These are phyloP conservation scores for Phialophora chinensis DNA, from an alignment of 2,329 filamentous ascomycete genomes.

Conservation along the genomic window DNA sequence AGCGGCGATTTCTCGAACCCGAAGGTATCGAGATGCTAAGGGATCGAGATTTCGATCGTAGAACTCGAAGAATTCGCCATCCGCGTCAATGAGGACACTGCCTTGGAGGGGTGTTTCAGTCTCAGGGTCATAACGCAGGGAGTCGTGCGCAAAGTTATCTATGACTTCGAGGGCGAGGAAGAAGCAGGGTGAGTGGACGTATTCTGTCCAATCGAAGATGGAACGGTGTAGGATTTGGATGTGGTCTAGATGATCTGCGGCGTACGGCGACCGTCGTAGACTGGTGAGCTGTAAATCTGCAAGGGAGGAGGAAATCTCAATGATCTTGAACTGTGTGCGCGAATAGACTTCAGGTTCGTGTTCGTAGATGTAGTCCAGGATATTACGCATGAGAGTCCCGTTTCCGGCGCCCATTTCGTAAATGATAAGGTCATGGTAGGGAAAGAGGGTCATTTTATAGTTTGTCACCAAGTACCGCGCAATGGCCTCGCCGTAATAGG, in stretches of 20 bases:
- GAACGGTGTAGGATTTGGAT: constrained; percentile 95
- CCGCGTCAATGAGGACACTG: constrained; percentile 80
- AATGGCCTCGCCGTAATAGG: constrained; percentile 95
- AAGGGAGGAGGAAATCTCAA: constrained; percentile 87
- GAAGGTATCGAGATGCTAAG: constrained; percentile 78
- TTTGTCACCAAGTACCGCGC: constrained; percentile 95
- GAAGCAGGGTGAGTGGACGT: constrained; percentile 92
- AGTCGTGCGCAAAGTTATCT: constrained; percentile 97
- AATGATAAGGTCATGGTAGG: constrained; percentile 95
- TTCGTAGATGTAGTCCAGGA: constrained; percentile 92
- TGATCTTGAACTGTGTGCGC: constrained; percentile 90
- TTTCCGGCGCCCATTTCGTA: constrained; percentile 99
- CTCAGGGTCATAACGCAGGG: constrained; percentile 82
- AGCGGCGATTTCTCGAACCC: constrained; percentile 77
- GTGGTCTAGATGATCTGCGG: constrained; percentile 77
- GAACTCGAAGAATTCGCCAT: constrained; percentile 94
- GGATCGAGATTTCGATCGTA: constrained; percentile 83
- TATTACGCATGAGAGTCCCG: constrained; percentile 97
- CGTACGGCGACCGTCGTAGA: constrained; percentile 68
- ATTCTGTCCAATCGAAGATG: constrained; percentile 90
- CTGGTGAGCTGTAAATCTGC: constrained; percentile 75
- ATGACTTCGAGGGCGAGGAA: constrained; percentile 98
- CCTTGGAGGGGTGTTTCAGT: constrained; percentile 87
- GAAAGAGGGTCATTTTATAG: constrained; percentile 91
- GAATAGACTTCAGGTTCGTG: constrained; percentile 90